A percentile compares a stretch with the other conserved stretches of the same genome.
Evolutionary conservation across 2,329 filamentous ascomycete species (phyloP).

Genomic region (Teratosphaeria epicoccoides): DNA sequence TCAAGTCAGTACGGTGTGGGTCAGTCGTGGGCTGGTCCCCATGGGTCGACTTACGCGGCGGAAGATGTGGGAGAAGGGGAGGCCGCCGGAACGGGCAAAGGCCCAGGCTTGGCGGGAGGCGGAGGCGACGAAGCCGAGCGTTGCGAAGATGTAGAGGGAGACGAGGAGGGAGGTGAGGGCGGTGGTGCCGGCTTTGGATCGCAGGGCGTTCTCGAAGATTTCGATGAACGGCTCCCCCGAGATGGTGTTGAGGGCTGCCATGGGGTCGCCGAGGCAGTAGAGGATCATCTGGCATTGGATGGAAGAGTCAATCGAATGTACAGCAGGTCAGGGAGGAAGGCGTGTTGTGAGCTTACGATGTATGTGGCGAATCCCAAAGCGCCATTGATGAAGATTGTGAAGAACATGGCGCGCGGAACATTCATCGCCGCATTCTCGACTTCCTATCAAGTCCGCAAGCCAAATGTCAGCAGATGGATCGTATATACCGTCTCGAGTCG

Average conservation of each 20-base stretch:
- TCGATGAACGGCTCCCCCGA: conserved; percentile 18
- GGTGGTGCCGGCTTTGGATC: conserved; percentile 23
- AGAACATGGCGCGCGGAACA: conserved; percentile 36
- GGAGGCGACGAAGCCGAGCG: conserved; percentile 1
- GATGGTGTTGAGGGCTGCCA: background rate
- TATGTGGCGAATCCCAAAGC: conserved; percentile 8
- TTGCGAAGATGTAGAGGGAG: conserved; percentile 6
- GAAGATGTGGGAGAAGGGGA: conserved; percentile 1
- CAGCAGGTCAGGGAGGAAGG: background rate
- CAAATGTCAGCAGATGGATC: too few species aligned
- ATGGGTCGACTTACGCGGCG: background rate
- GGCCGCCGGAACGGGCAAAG: conserved; percentile 22
- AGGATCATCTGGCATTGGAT: conserved; percentile 10
- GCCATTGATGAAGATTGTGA: conserved; percentile 33
- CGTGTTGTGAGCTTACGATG: background rate
- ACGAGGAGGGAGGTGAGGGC: conserved; percentile 24
- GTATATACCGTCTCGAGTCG: too few species aligned
- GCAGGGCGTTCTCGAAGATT: conserved; percentile 27
- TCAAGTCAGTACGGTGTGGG: background rate
- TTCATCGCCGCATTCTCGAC: conserved; percentile 19
- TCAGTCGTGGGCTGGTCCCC: background rate
- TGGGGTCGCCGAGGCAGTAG: background rate
- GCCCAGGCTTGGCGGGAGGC: conserved; percentile 3
- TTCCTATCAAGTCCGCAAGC: too few species aligned
- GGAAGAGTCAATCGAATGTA: conserved; percentile 29